These are phyloP conservation scores for Pseudozyma flocculosa DNA, from an alignment of 1,284 basidiomycete genomes.

Conservation along the genomic window DNA sequence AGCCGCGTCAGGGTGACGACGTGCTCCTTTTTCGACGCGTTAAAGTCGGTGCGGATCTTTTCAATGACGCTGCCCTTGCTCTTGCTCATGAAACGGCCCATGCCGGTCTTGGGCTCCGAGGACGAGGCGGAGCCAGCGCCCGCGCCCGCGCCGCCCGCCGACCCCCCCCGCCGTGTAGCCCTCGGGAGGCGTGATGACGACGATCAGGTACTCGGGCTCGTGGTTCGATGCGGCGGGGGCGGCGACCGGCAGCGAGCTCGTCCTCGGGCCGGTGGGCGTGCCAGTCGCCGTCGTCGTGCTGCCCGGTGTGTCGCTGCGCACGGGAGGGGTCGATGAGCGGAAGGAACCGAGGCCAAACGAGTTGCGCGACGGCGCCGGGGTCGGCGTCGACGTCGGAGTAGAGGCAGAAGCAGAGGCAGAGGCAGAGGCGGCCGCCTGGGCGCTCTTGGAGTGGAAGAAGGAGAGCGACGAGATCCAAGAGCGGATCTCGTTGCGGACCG, in stretches of 20 bases:
- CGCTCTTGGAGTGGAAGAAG: constrained; percentile 23
- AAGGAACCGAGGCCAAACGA: constrained; percentile 22
- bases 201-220: constrained; percentile 53
- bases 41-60: constrained; percentile 90
- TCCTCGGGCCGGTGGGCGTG: constrained; percentile 14
- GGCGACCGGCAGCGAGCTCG: constrained; percentile 4
- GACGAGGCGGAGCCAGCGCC: constrained; percentile 73
- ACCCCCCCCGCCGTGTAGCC: constrained; percentile 3
- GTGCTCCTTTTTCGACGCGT: constrained; percentile 75
- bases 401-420: constrained; percentile 1
- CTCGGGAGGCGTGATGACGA: constrained; percentile 47
- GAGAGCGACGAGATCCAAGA: constrained; percentile 52
- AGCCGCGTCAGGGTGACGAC: constrained; percentile 28
- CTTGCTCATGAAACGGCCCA: constrained; percentile 66
- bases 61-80: constrained; percentile 82
- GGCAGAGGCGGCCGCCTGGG: constrained; percentile 2
- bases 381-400: constrained; percentile 6
- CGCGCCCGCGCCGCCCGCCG: constrained; percentile 59
- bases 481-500: constrained; percentile 51
- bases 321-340: constrained; percentile 19
- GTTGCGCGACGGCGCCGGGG: constrained; percentile 9
- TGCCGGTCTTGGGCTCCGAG: constrained; percentile 23
- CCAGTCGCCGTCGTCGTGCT: constrained; percentile 1
- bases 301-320: constrained; percentile 16
- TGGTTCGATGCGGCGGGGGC: constrained; percentile 5